Percentiles rank a stretch among this genome's conserved stretches.
Conservation (phyloP, 179 eudicot genomes). For the Drosera spatulata region DNA sequence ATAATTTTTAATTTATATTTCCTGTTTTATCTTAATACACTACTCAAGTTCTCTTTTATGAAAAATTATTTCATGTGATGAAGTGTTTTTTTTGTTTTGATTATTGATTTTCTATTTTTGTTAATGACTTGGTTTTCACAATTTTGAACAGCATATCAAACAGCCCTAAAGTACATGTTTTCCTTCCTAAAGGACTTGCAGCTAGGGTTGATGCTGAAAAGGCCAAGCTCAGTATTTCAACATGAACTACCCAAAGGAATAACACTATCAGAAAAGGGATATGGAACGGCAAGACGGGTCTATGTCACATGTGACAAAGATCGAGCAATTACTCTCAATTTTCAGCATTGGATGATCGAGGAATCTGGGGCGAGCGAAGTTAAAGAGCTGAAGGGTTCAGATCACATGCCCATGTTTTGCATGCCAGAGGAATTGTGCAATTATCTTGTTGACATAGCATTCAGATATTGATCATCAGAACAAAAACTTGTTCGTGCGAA, state of each 20-base stretch:
- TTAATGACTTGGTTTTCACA: too few species aligned
- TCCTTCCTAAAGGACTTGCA: conserved; percentile 25
- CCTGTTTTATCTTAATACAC: too few species aligned
- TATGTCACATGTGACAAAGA: conserved; percentile 35
- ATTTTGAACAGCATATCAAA: too few species aligned
- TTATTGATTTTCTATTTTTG: too few species aligned
- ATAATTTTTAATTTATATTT: too few species aligned
- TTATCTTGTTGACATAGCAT: conserved; percentile 24
- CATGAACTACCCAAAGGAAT: conserved; percentile 19
- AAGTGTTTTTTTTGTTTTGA: too few species aligned
- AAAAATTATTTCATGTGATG: too few species aligned
- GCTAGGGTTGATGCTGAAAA: conserved; percentile 20
- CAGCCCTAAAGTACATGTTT: too few species aligned
- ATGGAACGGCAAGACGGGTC: conserved; percentile 35
- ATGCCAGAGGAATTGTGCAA: conserved; percentile 32
- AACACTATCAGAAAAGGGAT: conserved; percentile 24
- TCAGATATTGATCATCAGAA: too few species aligned
- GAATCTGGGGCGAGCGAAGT: conserved; percentile 22
- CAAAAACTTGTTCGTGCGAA: too few species aligned
- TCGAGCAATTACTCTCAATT: conserved; percentile 13
- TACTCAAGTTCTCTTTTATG: too few species aligned
- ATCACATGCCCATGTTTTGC: conserved; percentile 61
- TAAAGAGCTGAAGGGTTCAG: conserved; percentile 32
- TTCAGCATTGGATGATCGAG: conserved; percentile 48
- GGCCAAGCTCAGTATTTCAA: conserved; percentile 30